Evolutionary conservation across 2,329 filamentous ascomycete species (phyloP).

Genomic region (Diaporthe ampelina): DNA sequence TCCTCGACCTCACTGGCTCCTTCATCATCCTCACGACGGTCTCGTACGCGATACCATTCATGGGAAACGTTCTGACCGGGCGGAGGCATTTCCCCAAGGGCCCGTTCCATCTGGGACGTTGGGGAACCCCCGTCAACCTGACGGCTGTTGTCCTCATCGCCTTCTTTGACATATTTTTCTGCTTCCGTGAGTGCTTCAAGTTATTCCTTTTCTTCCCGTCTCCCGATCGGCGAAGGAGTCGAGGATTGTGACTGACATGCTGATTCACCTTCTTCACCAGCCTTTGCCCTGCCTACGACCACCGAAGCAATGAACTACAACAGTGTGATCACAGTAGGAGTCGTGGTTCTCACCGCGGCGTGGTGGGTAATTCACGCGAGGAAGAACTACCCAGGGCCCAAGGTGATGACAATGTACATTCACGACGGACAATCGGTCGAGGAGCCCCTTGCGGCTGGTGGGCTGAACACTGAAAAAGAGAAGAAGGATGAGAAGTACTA

Average conservation of each 20-base stretch:
- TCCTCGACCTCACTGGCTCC: slow-evolving; percentile 69
- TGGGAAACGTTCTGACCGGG: slow-evolving; percentile 65
- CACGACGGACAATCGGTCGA: slow-evolving; percentile 44
- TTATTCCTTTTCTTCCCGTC: not conserved
- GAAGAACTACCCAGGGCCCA: slow-evolving; percentile 64
- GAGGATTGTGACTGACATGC: not conserved
- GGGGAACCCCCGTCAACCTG: slow-evolving; percentile 64
- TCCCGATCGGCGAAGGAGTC: too few species aligned
- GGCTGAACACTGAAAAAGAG: slow-evolving; percentile 30
- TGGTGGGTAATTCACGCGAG: slow-evolving; percentile 66
- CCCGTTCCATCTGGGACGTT: slow-evolving; percentile 65
- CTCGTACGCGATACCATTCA: slow-evolving; percentile 64
- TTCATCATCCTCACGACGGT: slow-evolving; percentile 70
- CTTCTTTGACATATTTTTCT: slow-evolving; percentile 71
- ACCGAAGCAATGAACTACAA: slow-evolving; percentile 66
- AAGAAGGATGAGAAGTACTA: not conserved
- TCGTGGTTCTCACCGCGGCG: slow-evolving; percentile 58
- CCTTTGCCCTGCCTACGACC: slow-evolving; percentile 57
- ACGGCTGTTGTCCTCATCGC: slow-evolving; percentile 66
- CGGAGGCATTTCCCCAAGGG: slow-evolving; percentile 65
- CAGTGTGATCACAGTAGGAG: slow-evolving; percentile 66
- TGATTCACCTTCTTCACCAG: slow-evolving; percentile 44
- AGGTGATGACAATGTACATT: slow-evolving; percentile 61
- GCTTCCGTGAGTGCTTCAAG: slow-evolving; percentile 63
- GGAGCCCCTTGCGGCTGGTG: slow-evolving; percentile 37